phyloP scores from a whole-genome alignment of 805 yeast species.

The Saturnispora besseyi region DNA sequence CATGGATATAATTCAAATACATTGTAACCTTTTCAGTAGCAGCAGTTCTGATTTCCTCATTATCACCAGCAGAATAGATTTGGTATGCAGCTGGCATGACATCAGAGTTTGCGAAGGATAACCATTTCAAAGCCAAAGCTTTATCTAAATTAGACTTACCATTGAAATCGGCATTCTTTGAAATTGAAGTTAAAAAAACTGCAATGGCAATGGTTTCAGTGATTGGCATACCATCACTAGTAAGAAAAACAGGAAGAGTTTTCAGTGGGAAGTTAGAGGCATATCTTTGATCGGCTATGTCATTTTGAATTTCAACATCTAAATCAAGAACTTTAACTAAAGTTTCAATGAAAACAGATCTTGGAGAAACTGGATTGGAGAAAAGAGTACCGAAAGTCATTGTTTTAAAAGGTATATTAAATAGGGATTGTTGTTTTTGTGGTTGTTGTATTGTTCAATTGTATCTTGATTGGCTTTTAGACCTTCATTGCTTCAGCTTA shows the following conservation, averaged over 20 bases:
- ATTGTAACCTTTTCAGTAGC: not conserved
- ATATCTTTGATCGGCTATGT: conserved; percentile 33
- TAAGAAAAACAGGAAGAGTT: conserved; percentile 54
- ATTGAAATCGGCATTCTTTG: conserved; percentile 30
- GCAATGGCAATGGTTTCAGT: conserved; percentile 56
- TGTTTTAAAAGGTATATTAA: conserved; percentile 10
- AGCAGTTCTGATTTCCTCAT: conserved; percentile 1
- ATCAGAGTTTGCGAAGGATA: conserved; percentile 65
- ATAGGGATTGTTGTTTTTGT: no score
- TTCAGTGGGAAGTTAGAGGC: conserved; percentile 49
- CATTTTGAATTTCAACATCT: conserved; percentile 40
- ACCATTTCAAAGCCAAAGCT: conserved; percentile 63
- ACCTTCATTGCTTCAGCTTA: not conserved
- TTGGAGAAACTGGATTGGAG: conserved; percentile 19
- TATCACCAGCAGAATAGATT: not conserved
- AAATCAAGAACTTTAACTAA: conserved; percentile 45
- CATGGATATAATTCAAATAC: conserved; percentile 1
- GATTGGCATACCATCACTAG: conserved; percentile 56
- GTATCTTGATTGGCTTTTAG: not conserved
- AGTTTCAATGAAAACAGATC: conserved; percentile 33
- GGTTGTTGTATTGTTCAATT: not conserved
- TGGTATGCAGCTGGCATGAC: conserved; percentile 14
- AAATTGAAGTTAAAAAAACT: conserved; percentile 32
- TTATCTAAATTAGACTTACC: conserved; percentile 58
- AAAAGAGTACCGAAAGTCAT: conserved; percentile 14